phyloP scores from a whole-genome alignment of 2,329 filamentous ascomycete species.

The Aureobasidium pullulans region DNA sequence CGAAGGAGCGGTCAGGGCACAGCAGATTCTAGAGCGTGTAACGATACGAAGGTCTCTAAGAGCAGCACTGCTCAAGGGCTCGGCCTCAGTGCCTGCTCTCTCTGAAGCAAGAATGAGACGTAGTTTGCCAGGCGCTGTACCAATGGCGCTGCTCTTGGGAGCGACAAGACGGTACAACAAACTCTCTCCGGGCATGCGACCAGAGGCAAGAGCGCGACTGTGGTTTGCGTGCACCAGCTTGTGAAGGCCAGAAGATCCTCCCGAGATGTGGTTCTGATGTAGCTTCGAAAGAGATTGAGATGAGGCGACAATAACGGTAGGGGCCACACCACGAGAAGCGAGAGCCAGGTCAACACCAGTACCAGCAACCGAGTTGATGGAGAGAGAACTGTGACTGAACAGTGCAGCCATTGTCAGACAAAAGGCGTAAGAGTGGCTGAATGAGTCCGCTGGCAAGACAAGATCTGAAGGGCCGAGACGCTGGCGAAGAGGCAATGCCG shows the following conservation, averaged over 20 bases:
- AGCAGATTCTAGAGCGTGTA: slow-evolving; percentile 71
- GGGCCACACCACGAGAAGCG: slow-evolving; percentile 66
- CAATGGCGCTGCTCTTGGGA: slow-evolving; percentile 47
- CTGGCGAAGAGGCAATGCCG: slow-evolving; percentile 66
- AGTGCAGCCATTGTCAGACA: slow-evolving; percentile 74
- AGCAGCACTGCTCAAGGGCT: slow-evolving; percentile 56
- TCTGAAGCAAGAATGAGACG: slow-evolving; percentile 77
- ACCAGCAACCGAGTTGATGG: slow-evolving; percentile 81
- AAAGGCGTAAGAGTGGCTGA: slow-evolving; percentile 73
- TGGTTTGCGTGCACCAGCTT: slow-evolving; percentile 65
- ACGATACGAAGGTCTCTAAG: slow-evolving; percentile 78
- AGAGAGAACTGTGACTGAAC: slow-evolving; percentile 75
- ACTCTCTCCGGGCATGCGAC: slow-evolving; percentile 63
- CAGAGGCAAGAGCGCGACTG: slow-evolving; percentile 61
- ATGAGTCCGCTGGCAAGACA: slow-evolving; percentile 75
- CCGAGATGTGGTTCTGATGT: slow-evolving; percentile 54
- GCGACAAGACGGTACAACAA: slow-evolving; percentile 57
- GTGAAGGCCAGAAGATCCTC: slow-evolving; percentile 51
- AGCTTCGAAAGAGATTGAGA: slow-evolving; percentile 64
- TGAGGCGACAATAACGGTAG: slow-evolving; percentile 74
- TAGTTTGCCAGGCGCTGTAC: slow-evolving; percentile 61
- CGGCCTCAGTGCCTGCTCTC: slow-evolving; percentile 51
- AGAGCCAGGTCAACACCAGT: slow-evolving; percentile 62
- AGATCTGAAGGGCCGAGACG: slow-evolving; percentile 68
- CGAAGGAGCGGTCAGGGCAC: slow-evolving; percentile 71